phyloP scores from a whole-genome alignment of 2,329 filamentous ascomycete species.

The Aspergillus sp. region DNA sequence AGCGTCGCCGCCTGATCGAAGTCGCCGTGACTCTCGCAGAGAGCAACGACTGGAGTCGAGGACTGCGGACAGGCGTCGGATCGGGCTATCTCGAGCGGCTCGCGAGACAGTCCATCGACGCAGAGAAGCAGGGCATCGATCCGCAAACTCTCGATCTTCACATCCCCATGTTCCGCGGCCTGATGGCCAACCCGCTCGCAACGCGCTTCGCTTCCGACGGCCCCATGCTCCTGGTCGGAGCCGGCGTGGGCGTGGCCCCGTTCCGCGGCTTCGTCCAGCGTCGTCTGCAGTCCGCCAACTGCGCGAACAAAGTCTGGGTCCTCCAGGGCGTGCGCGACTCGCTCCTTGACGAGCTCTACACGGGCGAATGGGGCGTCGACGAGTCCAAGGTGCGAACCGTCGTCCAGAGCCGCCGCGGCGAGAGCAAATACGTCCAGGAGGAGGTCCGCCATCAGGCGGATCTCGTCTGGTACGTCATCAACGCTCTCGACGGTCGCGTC shows the following conservation, averaged over 20 bases:
- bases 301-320: conserved; percentile 96
- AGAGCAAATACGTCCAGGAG: conserved; percentile 90
- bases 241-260: conserved; percentile 90
- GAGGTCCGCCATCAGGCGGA: conserved; percentile 86
- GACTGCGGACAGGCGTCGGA: conserved; percentile 70
- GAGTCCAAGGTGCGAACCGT: conserved; percentile 79
- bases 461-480: conserved; percentile 97
- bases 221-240: conserved; percentile 94
- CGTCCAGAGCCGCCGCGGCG: conserved; percentile 64
- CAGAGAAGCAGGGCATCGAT: conserved; percentile 51
- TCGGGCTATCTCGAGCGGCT: conserved; percentile 90
- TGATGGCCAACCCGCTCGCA: conserved; percentile 94
- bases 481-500: conserved; percentile 85
- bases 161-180: conserved; percentile 93
- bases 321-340: conserved; percentile 91
- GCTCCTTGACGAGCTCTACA: conserved; percentile 90
- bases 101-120: conserved; percentile 61
- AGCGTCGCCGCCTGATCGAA: conserved; percentile 74
- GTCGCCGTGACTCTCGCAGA: conserved; percentile 96
- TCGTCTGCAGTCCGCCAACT: conserved; percentile 84
- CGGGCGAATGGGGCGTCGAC: conserved; percentile 89
- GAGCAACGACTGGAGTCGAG: conserved; percentile 64
- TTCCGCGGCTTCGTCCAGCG: conserved; percentile 98
- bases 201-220: conserved; percentile 87
- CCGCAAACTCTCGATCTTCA: conserved; percentile 53